Conservation (phyloP, 2,329 filamentous ascomycete species). For the Curvularia spicifera region DNA sequence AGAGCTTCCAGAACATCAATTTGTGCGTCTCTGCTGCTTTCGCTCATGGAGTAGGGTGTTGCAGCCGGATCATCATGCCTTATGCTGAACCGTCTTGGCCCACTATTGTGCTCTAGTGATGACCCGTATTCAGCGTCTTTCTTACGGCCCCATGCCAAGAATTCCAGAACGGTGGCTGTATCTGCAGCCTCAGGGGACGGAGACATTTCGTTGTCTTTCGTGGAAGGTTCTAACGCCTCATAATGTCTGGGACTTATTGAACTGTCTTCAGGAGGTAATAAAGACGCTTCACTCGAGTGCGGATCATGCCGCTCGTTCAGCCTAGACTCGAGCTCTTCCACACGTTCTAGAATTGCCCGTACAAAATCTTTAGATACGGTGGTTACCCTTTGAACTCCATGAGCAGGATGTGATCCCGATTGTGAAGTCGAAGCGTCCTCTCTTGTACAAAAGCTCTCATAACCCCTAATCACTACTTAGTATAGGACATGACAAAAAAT, state of each 20-base stretch:
- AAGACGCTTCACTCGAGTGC: neutral
- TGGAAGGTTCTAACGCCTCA: neutral
- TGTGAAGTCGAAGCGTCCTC: constrained; percentile 6
- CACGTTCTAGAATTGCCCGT: constrained; percentile 31
- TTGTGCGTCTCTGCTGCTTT: constrained; percentile 19
- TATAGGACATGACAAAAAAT: neutral
- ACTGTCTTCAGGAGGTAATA: constrained; percentile 1
- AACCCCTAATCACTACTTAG: constrained; percentile 15
- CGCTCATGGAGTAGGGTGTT: constrained; percentile 6
- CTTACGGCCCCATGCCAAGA: constrained; percentile 56
- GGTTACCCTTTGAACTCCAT: constrained; percentile 2
- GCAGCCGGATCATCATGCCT: constrained; percentile 2
- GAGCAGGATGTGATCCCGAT: neutral
- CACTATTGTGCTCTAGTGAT: constrained; percentile 21
- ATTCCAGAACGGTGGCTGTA: constrained; percentile 57
- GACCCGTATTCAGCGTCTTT: constrained; percentile 46
- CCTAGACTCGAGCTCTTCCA: constrained; percentile 36
- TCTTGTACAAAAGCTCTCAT: constrained; percentile 24
- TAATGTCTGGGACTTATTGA: constrained; percentile 21
- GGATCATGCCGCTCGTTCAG: constrained; percentile 13
- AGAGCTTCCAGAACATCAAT: constrained; percentile 43
- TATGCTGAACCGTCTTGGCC: constrained; percentile 9
- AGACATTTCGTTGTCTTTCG: neutral
- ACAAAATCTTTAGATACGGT: constrained; percentile 13
- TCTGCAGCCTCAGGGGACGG: constrained; percentile 28